These are phyloP conservation scores for Choiromyces venosus DNA, from an alignment of 495 filamentous ascomycete genomes.

Conservation along the genomic window DNA sequence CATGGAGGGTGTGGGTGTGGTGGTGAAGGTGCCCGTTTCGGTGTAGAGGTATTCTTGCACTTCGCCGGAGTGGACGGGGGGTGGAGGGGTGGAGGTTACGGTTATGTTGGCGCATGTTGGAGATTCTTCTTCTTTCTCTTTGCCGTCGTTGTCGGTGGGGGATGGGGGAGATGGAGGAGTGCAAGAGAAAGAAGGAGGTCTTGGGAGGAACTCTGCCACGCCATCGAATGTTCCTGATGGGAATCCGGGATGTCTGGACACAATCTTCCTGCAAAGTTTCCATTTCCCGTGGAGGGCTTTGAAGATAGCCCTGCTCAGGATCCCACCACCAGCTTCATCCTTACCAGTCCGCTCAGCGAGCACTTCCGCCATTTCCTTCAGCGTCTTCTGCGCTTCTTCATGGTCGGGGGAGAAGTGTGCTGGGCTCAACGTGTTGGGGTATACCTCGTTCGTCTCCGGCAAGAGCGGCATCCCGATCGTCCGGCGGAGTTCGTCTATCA, in stretches of 20 bases:
- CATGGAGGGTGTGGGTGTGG: constrained; percentile 10
- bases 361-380: constrained; percentile 3
- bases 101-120: constrained; percentile 11
- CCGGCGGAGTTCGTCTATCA: constrained; percentile 65
- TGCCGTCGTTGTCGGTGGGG: not conserved
- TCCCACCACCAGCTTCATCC: constrained; percentile 5
- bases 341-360: not conserved
- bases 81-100: not conserved
- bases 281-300: constrained; percentile 69
- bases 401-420: constrained; percentile 20
- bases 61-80: constrained; percentile 11
- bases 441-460: constrained; percentile 11
- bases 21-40: constrained; percentile 57
- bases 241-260: constrained; percentile 47
- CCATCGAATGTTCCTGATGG: constrained; percentile 60
- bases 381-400: constrained; percentile 9
- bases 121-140: not conserved
- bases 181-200: constrained; percentile 46
- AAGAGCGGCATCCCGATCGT: constrained; percentile 48
- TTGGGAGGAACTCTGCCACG: constrained; percentile 58
- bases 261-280: constrained; percentile 53
- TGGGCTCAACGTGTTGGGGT: constrained; percentile 33
- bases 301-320: constrained; percentile 53
- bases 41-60: constrained; percentile 60
- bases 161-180: no score